Evolutionary conservation across 257 asterid genomes (phyloP).

Genomic region (Ehretia macrophylla): DNA sequence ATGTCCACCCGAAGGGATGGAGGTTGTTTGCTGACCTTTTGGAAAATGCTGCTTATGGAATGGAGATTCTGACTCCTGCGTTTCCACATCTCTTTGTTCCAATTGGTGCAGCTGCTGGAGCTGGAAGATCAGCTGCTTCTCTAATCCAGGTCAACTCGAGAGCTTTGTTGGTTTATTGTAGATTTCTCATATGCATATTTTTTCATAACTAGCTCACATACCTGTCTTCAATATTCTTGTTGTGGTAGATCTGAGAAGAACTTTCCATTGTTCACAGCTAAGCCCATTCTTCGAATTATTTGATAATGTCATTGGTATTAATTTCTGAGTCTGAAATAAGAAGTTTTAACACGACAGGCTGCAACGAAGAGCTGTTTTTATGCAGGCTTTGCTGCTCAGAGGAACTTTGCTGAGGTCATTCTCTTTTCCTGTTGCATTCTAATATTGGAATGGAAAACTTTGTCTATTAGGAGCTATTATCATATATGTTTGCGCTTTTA

Average conservation of each 20-base stretch:
- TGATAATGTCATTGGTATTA: too few relatives aligned
- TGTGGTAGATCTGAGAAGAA: neutral
- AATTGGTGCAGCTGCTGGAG: slow-evolving; percentile 95
- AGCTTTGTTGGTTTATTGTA: neutral
- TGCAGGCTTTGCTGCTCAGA: slow-evolving; percentile 99
- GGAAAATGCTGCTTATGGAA: slow-evolving; percentile 92
- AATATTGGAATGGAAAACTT: neutral
- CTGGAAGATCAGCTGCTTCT: slow-evolving; percentile 93
- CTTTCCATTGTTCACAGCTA: neutral
- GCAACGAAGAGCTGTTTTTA: slow-evolving; percentile 95
- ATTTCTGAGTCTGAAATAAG: neutral
- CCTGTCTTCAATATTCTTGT: neutral
- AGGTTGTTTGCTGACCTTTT: slow-evolving; percentile 89
- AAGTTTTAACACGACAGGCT: slow-evolving; percentile 48
- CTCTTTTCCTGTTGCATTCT: slow-evolving; percentile 4
- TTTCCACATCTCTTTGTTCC: slow-evolving; percentile 95
- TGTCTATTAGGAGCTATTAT: slow-evolving; percentile 1
- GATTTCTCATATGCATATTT: neutral
- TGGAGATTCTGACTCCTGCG: slow-evolving; percentile 94
- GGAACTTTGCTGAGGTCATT: slow-evolving; percentile 93
- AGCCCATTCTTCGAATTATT: neutral
- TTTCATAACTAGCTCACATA: neutral
- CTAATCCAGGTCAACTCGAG: slow-evolving; percentile 66
- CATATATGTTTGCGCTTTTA: neutral
- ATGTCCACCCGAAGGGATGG: slow-evolving; percentile 97